These are phyloP conservation scores for Sporothrix pallida DNA, from an alignment of 2,329 filamentous ascomycete genomes.

Conservation along the genomic window DNA sequence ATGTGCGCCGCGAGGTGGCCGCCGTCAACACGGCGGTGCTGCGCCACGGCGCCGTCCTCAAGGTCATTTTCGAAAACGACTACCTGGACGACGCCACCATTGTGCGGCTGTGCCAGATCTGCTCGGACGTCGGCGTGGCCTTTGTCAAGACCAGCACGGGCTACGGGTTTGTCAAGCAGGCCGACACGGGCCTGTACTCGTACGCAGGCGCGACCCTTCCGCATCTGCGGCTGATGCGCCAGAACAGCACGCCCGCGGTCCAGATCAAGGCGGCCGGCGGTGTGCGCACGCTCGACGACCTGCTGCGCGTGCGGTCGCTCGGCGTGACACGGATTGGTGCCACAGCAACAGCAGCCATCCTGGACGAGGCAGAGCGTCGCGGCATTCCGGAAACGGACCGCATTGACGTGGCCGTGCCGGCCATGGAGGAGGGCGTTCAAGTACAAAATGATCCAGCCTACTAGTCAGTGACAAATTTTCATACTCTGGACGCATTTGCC, in stretches of 20 bases:
- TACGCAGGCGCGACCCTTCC: slow-evolving; percentile 60
- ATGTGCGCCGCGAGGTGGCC: slow-evolving; percentile 59
- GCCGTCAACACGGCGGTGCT: too few species aligned
- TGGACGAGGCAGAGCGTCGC: slow-evolving; percentile 55
- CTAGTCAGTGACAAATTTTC: too few species aligned
- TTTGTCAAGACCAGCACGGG: slow-evolving; percentile 68
- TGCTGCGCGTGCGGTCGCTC: slow-evolving; percentile 59
- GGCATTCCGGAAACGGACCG: too few species aligned
- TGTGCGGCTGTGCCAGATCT: slow-evolving; percentile 59
- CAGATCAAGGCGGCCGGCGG: slow-evolving; percentile 65
- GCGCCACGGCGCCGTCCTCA: slow-evolving; percentile 47
- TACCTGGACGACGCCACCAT: slow-evolving; percentile 59
- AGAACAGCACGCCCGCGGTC: slow-evolving; percentile 50
- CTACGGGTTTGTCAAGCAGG: slow-evolving; percentile 64
- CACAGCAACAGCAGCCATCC: slow-evolving; percentile 59
- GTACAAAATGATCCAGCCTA: too few species aligned
- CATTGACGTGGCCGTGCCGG: too few species aligned
- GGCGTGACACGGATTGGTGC: slow-evolving; percentile 63
- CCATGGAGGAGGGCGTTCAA: too few species aligned
- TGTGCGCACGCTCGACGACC: slow-evolving; percentile 61
- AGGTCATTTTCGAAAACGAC: slow-evolving; percentile 69
- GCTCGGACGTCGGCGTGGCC: slow-evolving; percentile 55
- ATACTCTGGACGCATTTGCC: too few species aligned
- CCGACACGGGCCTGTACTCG: slow-evolving; percentile 53
- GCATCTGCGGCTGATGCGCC: slow-evolving; percentile 61